phyloP scores from a whole-genome alignment of 768 basidiomycete genomes.

The Boletellus emodensis region DNA sequence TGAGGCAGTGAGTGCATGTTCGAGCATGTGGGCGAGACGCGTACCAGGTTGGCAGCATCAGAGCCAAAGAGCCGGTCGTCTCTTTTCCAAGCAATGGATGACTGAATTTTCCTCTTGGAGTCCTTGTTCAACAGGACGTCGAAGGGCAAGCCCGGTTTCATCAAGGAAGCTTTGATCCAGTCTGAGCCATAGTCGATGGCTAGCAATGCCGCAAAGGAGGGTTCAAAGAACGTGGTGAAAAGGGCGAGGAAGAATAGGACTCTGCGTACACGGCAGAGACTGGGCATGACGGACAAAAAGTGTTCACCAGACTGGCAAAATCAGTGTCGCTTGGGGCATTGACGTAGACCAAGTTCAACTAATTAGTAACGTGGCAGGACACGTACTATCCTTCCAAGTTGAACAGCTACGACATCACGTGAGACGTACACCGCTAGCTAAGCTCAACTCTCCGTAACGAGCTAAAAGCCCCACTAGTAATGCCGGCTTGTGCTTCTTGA shows the following conservation, averaged over 20 bases:
- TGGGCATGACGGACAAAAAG: constrained; percentile 15
- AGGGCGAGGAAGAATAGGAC: constrained; percentile 23
- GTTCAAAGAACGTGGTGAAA: constrained; percentile 22
- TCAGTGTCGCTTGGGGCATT: not conserved
- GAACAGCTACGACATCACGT: too few relatives aligned
- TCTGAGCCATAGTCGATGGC: constrained; percentile 99
- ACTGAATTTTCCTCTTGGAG: constrained; percentile 93
- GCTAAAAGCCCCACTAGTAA: not conserved
- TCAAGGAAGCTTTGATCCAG: constrained; percentile 93
- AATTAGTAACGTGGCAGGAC: constrained; percentile 21
- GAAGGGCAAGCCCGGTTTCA: constrained; percentile 92
- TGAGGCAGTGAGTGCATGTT: constrained; percentile 1
- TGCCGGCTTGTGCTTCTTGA: too few relatives aligned
- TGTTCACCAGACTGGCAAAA: constrained; percentile 14
- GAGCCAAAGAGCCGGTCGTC: constrained; percentile 85
- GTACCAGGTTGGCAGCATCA: constrained; percentile 84
- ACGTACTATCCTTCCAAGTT: constrained; percentile 12
- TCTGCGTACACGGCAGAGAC: constrained; percentile 23
- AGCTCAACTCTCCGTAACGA: not conserved
- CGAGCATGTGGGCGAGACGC: constrained; percentile 28
- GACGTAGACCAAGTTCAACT: too few relatives aligned
- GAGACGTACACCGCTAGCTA: not conserved
- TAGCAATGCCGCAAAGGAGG: constrained; percentile 70
- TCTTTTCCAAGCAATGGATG: constrained; percentile 88
- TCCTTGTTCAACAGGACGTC: constrained; percentile 96